These are phyloP conservation scores for Saturnispora galanensis DNA, from an alignment of 805 yeast species.

Conservation along the genomic window DNA sequence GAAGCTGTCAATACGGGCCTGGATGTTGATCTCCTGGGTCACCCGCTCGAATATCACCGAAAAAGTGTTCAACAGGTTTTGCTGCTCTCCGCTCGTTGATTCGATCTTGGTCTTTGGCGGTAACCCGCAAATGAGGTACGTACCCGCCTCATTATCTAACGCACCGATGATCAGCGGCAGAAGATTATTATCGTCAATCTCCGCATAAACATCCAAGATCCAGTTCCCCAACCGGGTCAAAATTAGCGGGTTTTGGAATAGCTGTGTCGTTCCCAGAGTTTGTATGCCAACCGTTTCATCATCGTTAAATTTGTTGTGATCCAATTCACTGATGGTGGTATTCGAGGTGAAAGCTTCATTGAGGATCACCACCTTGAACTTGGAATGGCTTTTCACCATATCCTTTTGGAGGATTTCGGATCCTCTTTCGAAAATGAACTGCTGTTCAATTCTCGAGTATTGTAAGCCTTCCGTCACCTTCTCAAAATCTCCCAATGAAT, in stretches of 20 bases:
- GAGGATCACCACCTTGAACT: conserved; percentile 78
- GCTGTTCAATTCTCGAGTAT: conserved; percentile 76
- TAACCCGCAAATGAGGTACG: conserved; percentile 80
- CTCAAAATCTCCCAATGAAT: conserved; percentile 41
- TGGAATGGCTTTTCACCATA: conserved; percentile 64
- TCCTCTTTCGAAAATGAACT: conserved; percentile 77
- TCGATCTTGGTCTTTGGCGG: conserved; percentile 65
- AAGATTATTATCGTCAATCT: conserved; percentile 47
- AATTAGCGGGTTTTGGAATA: conserved; percentile 81
- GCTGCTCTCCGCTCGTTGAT: conserved; percentile 24
- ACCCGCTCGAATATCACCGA: conserved; percentile 88
- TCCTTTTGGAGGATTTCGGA: conserved; percentile 81
- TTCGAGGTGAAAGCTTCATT: conserved; percentile 47
- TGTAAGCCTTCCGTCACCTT: conserved; percentile 60
- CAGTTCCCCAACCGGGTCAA: conserved; percentile 78
- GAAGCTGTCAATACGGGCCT: conserved; percentile 85
- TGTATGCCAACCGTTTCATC: conserved; percentile 25
- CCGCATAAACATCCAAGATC: conserved; percentile 85
- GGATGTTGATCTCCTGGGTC: conserved; percentile 75
- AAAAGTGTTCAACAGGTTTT: conserved; percentile 63
- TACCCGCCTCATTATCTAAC: conserved; percentile 59
- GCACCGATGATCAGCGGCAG: conserved; percentile 83
- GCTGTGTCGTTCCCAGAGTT: conserved; percentile 42
- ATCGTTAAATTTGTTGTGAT: conserved; percentile 12
- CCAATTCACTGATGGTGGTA: conserved; percentile 12